These are phyloP conservation scores for Oryza rufipogon DNA, from an alignment of 176 grass and related monocot genomes.

Conservation along the genomic window DNA sequence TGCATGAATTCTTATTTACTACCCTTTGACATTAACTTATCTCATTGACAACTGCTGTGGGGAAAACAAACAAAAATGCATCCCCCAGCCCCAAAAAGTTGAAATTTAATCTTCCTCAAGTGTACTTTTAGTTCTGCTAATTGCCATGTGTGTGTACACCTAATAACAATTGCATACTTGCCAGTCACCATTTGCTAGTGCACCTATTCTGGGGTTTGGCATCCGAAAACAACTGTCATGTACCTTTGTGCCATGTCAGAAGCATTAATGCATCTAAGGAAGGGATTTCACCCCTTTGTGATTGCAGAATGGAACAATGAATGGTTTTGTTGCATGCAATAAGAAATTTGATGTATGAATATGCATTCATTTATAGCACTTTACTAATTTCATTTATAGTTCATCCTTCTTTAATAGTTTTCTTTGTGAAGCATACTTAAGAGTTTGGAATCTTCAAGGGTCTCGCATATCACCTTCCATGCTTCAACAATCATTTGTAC, in stretches of 20 bases:
- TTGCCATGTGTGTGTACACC: not conserved
- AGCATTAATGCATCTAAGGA: not conserved
- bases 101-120: not conserved
- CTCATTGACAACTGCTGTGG: not conserved
- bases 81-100: not conserved
- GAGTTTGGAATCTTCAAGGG: not conserved
- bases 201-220: not conserved
- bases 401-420: no score
- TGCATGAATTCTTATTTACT: not conserved
- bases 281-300: no score
- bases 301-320: no score
- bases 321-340: not conserved
- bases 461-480: not conserved
- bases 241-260: not conserved
- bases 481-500: constrained; percentile 3
- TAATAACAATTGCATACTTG: not conserved
- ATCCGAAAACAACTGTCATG: not conserved
- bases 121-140: not conserved
- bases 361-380: not conserved
- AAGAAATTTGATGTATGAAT: constrained; percentile 18
- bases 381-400: not conserved
- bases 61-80: not conserved
- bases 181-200: not conserved
- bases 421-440: not conserved
- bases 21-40: not conserved